Evolutionary conservation across 2,329 filamentous ascomycete genomes (phyloP).

Genomic region (Nothopassalora personata): DNA sequence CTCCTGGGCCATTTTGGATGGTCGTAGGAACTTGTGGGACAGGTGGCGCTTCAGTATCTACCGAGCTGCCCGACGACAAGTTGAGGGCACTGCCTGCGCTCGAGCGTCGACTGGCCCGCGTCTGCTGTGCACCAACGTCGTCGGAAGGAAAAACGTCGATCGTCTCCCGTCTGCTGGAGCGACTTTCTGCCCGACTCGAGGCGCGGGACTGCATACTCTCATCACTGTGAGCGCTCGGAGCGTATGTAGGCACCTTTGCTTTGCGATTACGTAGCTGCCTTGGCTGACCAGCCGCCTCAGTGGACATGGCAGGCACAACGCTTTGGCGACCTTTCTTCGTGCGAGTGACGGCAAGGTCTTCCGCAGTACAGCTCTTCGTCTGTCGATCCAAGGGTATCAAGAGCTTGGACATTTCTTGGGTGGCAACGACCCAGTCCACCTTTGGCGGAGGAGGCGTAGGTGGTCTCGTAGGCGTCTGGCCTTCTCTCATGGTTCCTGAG

Average conservation of each 20-base stretch:
- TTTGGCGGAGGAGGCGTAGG: slow-evolving; percentile 69
- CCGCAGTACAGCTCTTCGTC: slow-evolving; percentile 67
- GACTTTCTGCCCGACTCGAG: slow-evolving; percentile 19
- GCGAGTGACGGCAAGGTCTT: slow-evolving; percentile 64
- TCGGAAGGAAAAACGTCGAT: slow-evolving; percentile 34
- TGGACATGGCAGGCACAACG: slow-evolving; percentile 35
- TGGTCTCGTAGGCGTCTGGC: slow-evolving; percentile 34
- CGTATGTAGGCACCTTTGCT: slow-evolving; percentile 18
- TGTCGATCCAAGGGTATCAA: slow-evolving; percentile 72
- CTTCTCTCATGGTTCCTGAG: slow-evolving; percentile 48
- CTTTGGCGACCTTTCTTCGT: slow-evolving; percentile 59
- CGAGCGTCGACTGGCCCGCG: slow-evolving; percentile 25
- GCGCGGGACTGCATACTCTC: slow-evolving; percentile 18
- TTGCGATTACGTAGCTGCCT: slow-evolving; percentile 56
- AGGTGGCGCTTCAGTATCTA: slow-evolving; percentile 17
- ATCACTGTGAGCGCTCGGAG: slow-evolving; percentile 24
- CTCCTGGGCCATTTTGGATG: neutral
- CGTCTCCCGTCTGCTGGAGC: slow-evolving; percentile 31
- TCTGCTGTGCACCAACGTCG: slow-evolving; percentile 25
- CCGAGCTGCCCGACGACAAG: slow-evolving; percentile 25
- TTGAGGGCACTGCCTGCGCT: slow-evolving; percentile 30
- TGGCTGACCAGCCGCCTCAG: slow-evolving; percentile 42
- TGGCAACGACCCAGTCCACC: slow-evolving; percentile 79
- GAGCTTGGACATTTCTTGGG: slow-evolving; percentile 73
- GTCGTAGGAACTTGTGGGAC: slow-evolving; percentile 20